These are phyloP conservation scores for Arthrobotrys sphaeroides DNA, from an alignment of 2,329 filamentous ascomycete species.

Conservation along the genomic window DNA sequence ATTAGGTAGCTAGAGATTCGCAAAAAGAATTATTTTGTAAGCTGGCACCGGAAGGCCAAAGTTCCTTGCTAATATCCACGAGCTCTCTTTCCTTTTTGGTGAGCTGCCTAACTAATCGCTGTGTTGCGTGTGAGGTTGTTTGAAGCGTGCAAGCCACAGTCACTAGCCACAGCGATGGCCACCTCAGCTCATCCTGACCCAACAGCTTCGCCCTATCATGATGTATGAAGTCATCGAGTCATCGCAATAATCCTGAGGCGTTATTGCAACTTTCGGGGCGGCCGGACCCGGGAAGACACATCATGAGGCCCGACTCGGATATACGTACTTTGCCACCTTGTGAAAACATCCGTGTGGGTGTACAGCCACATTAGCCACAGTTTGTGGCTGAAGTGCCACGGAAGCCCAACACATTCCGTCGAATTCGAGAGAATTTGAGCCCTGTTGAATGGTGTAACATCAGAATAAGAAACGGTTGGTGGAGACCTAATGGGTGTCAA, in stretches of 20 bases:
- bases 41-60: slow-evolving; percentile 17
- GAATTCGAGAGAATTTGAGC: background rate
- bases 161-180: slow-evolving; percentile 9
- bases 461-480: slow-evolving; percentile 12
- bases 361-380: slow-evolving; percentile 39
- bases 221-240: slow-evolving; percentile 13
- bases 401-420: slow-evolving; percentile 1
- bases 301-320: background rate
- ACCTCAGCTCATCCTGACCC: slow-evolving; percentile 19
- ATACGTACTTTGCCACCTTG: slow-evolving; percentile 35
- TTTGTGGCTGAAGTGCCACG: slow-evolving; percentile 29
- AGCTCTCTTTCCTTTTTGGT: slow-evolving; percentile 45
- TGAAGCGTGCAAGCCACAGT: slow-evolving; percentile 22
- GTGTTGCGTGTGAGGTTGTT: background rate
- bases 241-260: background rate
- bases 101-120: slow-evolving; percentile 17
- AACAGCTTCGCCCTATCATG: background rate
- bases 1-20: slow-evolving; percentile 29
- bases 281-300: slow-evolving; percentile 1
- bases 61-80: slow-evolving; percentile 14
- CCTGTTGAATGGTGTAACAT: background rate
- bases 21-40: slow-evolving; percentile 2
- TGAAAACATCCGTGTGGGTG: background rate
- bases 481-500: background rate
- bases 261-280: slow-evolving; percentile 10